Evolutionary conservation across 352 stramenopile species (phyloP), one percentile per base, ranked within the genome.

Genomic region (Phytophthora cactorum): DNA sequence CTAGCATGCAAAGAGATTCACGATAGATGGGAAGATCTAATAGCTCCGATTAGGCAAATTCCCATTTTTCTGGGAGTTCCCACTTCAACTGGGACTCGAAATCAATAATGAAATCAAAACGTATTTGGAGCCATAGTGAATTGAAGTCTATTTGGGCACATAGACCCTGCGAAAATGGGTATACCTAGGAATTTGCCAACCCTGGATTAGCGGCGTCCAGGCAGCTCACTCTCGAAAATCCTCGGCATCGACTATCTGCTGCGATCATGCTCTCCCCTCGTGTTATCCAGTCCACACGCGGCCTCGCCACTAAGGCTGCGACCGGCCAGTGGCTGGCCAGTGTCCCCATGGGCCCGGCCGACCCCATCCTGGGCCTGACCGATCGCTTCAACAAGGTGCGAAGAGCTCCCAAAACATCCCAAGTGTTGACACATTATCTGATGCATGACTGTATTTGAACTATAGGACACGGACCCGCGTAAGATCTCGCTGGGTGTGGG

Each of bases 401-500:
- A 53, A 9, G 29, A 53, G 39, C 47, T 34, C 45, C 11, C 36
- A 39, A 29, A 58, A 53, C 60, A 59, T 67, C 31, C 25, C 22
- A 9, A n/a, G 5, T 43, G 22, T 58, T n/a, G 17, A 44, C 17
- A 45, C 15, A 52, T 51, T 31, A 10, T 56, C 54, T 66, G 9
- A 49, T 15, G n/a, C 32, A 25, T 38, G 8, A 47, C 14, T 25
- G 1, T 50, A 10, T 14, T 12, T 11, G 1, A 41, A 38, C 34
- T 72, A 12, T 43, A 97, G 78, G 97, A 98, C 81, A 84, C 88
- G 32, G 93, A 98, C 74, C 44, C 92, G 53, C 72, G 88, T 51
- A 99, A 99, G 82, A 92, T 99, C 5, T 97, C 93, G 86, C 79
- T 99, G 27, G 98, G 98, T 52, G 98, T 99, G n/a, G 98, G 98